Evolutionary conservation across 768 basidiomycete genomes (phyloP).

Genomic region (Leucocoprinus sp.): DNA sequence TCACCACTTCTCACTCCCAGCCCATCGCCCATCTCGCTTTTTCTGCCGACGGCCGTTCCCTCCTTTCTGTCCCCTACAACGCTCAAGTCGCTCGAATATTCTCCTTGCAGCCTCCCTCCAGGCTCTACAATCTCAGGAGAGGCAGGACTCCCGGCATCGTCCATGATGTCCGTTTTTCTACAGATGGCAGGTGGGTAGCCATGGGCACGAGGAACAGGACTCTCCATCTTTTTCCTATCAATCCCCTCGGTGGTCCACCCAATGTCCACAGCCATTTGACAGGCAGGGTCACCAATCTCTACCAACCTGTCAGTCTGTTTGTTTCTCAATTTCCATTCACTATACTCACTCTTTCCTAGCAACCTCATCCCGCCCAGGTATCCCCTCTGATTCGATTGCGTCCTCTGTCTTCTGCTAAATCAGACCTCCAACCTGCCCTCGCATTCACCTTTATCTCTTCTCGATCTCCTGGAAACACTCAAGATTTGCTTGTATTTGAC

Average conservation of each 20-base stretch:
- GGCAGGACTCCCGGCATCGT: constrained; percentile 62
- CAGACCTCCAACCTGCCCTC: constrained; percentile 21
- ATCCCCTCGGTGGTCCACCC: constrained; percentile 67
- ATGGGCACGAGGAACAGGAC: constrained; percentile 56
- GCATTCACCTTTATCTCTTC: constrained; percentile 25
- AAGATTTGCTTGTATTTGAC: constrained; percentile 66
- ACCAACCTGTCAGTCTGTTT: constrained; percentile 33
- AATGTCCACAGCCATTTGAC: constrained; percentile 56
- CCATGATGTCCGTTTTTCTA: constrained; percentile 42
- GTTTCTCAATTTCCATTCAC: not conserved
- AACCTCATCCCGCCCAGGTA: constrained; percentile 45
- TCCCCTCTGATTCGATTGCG: constrained; percentile 50
- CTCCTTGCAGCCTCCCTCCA: constrained; percentile 25
- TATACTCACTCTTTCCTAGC: constrained; percentile 22
- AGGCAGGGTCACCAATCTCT: constrained; percentile 46
- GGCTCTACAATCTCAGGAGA: constrained; percentile 56
- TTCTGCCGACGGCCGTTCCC: constrained; percentile 42
- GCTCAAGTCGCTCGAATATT: constrained; percentile 49
- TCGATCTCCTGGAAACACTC: constrained; percentile 38
- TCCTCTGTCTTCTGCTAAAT: not conserved
- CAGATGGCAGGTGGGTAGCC: constrained; percentile 61
- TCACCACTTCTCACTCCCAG: constrained; percentile 39
- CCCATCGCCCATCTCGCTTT: constrained; percentile 41
- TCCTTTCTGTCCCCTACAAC: constrained; percentile 44
- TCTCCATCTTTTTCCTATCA: constrained; percentile 65